Percentiles rank a stretch among this genome's conserved stretches.
Conservation (phyloP, 495 filamentous ascomycete genomes). For the Xylaria palmicola region DNA sequence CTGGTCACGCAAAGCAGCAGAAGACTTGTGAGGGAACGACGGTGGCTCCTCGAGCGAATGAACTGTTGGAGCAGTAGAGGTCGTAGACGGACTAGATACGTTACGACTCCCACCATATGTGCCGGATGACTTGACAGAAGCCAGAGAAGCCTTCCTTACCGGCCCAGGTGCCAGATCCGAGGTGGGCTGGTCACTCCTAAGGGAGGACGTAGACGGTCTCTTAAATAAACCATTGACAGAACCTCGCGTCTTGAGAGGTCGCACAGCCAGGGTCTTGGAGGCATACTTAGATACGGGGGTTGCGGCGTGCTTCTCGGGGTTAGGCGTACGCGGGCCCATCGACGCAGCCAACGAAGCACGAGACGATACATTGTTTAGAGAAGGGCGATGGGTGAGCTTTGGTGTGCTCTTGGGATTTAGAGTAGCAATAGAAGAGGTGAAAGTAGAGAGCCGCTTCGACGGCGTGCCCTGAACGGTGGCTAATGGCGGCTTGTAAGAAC, state of each 20-base stretch:
- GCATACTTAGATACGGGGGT: constrained; percentile 38
- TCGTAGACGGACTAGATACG: constrained; percentile 35
- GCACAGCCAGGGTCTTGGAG: constrained; percentile 51
- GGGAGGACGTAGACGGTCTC: constrained; percentile 49
- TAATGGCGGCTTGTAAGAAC: constrained; percentile 35
- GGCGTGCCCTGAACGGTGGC: constrained; percentile 38
- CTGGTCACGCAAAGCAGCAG: constrained; percentile 77
- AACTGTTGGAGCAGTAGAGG: constrained; percentile 40
- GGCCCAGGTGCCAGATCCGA: constrained; percentile 25
- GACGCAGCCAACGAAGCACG: constrained; percentile 26
- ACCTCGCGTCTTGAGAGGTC: constrained; percentile 52
- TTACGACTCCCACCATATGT: constrained; percentile 49
- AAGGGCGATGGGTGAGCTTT: constrained; percentile 7
- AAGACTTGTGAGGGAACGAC: constrained; percentile 59
- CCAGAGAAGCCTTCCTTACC: constrained; percentile 39
- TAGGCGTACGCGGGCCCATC: constrained; percentile 36
- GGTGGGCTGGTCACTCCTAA: constrained; percentile 34
- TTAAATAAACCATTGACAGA: constrained; percentile 54
- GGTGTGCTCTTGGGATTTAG: not conserved
- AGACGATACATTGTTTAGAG: constrained; percentile 23
- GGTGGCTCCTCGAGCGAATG: constrained; percentile 37
- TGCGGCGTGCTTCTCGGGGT: constrained; percentile 38
- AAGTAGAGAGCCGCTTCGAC: constrained; percentile 24
- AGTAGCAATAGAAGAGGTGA: constrained; percentile 18
- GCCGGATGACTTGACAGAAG: constrained; percentile 46